phyloP scores from a whole-genome alignment of 192 early-diverging fungal genomes.

The Endogone sp. region DNA sequence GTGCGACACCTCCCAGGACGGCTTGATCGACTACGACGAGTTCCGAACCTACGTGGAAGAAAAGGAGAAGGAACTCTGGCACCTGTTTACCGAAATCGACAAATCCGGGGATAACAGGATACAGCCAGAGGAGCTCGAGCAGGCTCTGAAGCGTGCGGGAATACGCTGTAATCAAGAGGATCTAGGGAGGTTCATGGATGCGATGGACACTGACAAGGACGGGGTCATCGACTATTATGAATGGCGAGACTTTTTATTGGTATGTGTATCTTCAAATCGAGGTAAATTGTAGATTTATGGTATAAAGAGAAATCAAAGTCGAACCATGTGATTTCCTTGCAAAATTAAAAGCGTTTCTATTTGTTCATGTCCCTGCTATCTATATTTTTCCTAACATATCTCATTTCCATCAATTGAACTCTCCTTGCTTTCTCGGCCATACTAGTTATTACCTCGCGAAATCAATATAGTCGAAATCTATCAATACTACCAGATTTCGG shows the following conservation, averaged over 20 bases:
- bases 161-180: conserved; percentile 57
- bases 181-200: conserved; percentile 51
- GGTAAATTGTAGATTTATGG: too few species aligned
- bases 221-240: conserved; percentile 64
- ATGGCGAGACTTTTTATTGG: conserved; percentile 61
- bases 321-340: not conserved
- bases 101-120: conserved; percentile 52
- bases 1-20: conserved; percentile 34
- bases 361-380: too few species aligned
- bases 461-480: conserved; percentile 59
- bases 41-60: conserved; percentile 60
- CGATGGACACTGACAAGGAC: conserved; percentile 59
- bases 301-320: not conserved
- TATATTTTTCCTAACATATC: too few species aligned
- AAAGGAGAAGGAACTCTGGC: conserved; percentile 62
- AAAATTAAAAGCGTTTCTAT: not conserved
- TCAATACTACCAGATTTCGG: conserved; percentile 54
- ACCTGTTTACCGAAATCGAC: conserved; percentile 63
- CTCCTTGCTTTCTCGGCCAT: too few species aligned
- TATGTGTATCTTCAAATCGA: too few species aligned
- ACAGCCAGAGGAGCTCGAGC: conserved; percentile 49
- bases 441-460: conserved; percentile 55
- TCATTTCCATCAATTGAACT: too few species aligned
- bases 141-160: conserved; percentile 52
- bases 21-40: conserved; percentile 44